A percentile compares a stretch with the other conserved stretches of the same genome.
Evolutionary conservation across 176 grass and related monocot genomes (phyloP).

Genomic region (Avena atlantica): DNA sequence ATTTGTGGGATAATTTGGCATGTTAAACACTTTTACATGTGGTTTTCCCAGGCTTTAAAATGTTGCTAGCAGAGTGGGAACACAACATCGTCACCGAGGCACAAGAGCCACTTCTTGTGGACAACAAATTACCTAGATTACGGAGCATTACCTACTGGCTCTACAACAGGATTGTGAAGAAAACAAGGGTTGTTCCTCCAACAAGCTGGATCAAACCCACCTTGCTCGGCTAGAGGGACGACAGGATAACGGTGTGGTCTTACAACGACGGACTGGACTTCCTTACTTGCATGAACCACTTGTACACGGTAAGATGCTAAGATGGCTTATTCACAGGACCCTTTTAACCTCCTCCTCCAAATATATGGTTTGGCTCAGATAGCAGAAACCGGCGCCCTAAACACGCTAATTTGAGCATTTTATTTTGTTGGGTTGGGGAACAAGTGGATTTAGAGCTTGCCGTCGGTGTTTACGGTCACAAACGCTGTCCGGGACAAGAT

Average conservation of each 20-base stretch:
- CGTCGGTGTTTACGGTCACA: neutral
- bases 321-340: neutral
- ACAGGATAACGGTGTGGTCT: neutral
- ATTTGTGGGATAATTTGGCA: too few species aligned
- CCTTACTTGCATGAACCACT: neutral
- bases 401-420: neutral
- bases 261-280: neutral
- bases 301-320: neutral
- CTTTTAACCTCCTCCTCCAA: too few species aligned
- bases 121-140: neutral
- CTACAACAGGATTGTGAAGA: neutral
- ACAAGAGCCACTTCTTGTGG: neutral
- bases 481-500: accelerated
- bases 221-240: neutral
- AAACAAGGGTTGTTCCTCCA: neutral
- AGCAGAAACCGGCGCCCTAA: too few species aligned
- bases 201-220: neutral
- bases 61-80: too few species aligned
- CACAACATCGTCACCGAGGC: neutral
- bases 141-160: neutral
- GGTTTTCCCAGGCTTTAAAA: too few species aligned
- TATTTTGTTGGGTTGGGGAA: neutral
- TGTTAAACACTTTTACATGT: too few species aligned
- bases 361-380: too few species aligned
- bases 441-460: neutral